These are phyloP conservation scores for Sanguinoderma infundibulare DNA, from an alignment of 1,284 basidiomycete species.

Conservation along the genomic window DNA sequence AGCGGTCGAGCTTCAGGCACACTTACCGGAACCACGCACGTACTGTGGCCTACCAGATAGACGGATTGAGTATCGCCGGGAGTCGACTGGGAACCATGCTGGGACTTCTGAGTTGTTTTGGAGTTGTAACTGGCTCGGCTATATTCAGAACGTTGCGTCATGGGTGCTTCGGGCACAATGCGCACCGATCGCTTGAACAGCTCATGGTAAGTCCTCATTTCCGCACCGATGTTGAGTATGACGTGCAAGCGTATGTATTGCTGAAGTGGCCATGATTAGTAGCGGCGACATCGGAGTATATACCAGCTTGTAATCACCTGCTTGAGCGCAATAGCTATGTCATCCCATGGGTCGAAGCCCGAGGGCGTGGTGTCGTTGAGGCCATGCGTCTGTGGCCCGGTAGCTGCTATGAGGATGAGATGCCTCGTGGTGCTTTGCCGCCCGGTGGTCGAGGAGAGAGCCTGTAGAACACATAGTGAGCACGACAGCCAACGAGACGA, in stretches of 20 bases:
- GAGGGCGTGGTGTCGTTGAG: conserved; percentile 22
- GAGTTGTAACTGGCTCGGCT: conserved; percentile 28
- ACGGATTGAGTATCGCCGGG: conserved; percentile 39
- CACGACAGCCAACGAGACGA: not conserved
- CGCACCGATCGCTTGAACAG: conserved; percentile 62
- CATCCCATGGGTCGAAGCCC: conserved; percentile 30
- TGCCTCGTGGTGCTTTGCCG: conserved; percentile 49
- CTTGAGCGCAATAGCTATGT: conserved; percentile 43
- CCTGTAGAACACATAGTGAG: conserved; percentile 32
- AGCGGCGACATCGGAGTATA: not conserved
- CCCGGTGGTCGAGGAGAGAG: conserved; percentile 42
- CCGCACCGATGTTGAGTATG: conserved; percentile 50
- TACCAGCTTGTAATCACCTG: conserved; percentile 41
- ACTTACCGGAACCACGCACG: conserved; percentile 23
- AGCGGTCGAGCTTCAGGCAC: not conserved
- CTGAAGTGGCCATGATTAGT: conserved; percentile 37
- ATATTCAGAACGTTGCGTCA: conserved; percentile 13
- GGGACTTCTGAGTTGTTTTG: conserved; percentile 35
- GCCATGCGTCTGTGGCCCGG: conserved; percentile 19
- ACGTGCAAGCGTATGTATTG: conserved; percentile 62
- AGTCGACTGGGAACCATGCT: conserved; percentile 44
- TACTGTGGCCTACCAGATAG: conserved; percentile 37
- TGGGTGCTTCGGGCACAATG: conserved; percentile 9
- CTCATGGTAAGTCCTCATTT: conserved; percentile 47
- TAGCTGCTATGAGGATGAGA: conserved; percentile 56